Evolutionary conservation across 805 yeast species (phyloP).

Genomic region (Yamadazyma laniorum): DNA sequence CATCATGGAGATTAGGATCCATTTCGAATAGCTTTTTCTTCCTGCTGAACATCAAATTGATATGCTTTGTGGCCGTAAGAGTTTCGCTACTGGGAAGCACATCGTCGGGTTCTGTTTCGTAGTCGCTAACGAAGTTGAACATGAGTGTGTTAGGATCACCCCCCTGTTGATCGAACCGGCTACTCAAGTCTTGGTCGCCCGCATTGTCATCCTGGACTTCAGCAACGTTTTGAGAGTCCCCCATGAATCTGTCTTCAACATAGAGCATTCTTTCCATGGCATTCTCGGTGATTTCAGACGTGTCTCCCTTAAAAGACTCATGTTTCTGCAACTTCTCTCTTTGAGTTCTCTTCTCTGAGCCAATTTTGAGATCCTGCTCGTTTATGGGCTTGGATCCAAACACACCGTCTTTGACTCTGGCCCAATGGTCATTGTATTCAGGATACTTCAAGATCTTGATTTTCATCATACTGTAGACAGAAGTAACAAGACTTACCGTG

Average conservation of each 20-base stretch:
- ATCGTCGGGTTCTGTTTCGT: slow-evolving; percentile 15
- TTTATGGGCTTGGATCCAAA: slow-evolving; percentile 30
- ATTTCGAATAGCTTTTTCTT: slow-evolving; percentile 20
- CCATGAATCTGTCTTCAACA: slow-evolving; percentile 31
- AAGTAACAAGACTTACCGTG: slow-evolving; percentile 31
- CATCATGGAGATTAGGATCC: slow-evolving; percentile 24
- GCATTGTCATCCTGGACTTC: slow-evolving; percentile 14
- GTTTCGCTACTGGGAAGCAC: slow-evolving; percentile 13
- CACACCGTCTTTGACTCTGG: slow-evolving; percentile 29
- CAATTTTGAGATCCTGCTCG: slow-evolving; percentile 30
- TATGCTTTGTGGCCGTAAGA: slow-evolving; percentile 10
- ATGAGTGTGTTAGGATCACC: slow-evolving; percentile 1
- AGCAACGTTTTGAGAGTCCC: slow-evolving; percentile 11
- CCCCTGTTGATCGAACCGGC: background rate
- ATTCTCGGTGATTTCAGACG: slow-evolving; percentile 35
- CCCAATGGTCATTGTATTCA: slow-evolving; percentile 31
- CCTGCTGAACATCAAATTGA: slow-evolving; percentile 12
- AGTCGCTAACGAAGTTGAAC: slow-evolving; percentile 10
- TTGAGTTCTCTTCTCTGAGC: slow-evolving; percentile 27
- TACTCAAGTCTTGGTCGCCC: slow-evolving; percentile 14
- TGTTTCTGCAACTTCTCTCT: slow-evolving; percentile 26
- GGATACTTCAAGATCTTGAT: slow-evolving; percentile 27
- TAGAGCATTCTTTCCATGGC: slow-evolving; percentile 38
- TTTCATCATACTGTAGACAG: slow-evolving; percentile 41
- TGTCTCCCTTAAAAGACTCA: slow-evolving; percentile 41